These are phyloP conservation scores for Arthrobotrys megalospora DNA, from an alignment of 2,329 filamentous ascomycete species.

Conservation along the genomic window DNA sequence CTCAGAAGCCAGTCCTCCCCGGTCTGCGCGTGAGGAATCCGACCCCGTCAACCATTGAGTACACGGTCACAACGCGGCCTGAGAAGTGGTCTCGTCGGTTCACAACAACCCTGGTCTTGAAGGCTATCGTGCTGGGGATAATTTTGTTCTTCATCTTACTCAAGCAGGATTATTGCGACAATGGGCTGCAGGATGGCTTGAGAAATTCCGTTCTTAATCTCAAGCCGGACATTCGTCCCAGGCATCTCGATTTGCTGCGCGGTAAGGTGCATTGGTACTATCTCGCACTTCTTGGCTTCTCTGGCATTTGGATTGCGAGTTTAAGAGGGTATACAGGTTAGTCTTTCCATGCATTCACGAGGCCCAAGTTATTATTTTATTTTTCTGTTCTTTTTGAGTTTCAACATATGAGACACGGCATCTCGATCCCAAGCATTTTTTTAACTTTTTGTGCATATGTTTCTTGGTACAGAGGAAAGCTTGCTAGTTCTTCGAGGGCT, in stretches of 20 bases:
- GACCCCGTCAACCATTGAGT: conserved; percentile 90
- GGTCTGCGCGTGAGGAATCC: conserved; percentile 77
- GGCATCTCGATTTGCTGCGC: conserved; percentile 48
- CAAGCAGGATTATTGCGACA: conserved; percentile 46
- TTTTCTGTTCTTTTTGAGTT: conserved; percentile 17
- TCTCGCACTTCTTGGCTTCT: conserved; percentile 56
- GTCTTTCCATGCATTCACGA: conserved; percentile 9
- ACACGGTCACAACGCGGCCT: conserved; percentile 83
- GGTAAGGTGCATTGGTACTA: conserved; percentile 56
- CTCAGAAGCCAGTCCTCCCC: conserved; percentile 34
- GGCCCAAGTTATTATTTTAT: conserved; percentile 10
- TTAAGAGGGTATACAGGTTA: conserved; percentile 58
- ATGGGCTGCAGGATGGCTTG: conserved; percentile 51
- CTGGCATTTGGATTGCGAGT: conserved; percentile 53
- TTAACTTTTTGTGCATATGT: conserved; percentile 2
- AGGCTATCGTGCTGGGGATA: conserved; percentile 68
- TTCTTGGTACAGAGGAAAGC: conserved; percentile 77
- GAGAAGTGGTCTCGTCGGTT: conserved; percentile 66
- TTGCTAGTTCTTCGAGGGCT: conserved; percentile 89
- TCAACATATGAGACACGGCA: conserved; percentile 36
- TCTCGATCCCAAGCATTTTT: conserved; percentile 10
- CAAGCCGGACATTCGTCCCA: conserved; percentile 45
- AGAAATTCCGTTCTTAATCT: conserved; percentile 32
- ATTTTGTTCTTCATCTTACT: conserved; percentile 52
- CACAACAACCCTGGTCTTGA: conserved; percentile 67